A percentile compares a stretch with the other conserved stretches of the same genome.
These are phyloP conservation scores for Luffa aegyptiaca DNA, from an alignment of 306 rosid genomes.

Conservation along the genomic window DNA sequence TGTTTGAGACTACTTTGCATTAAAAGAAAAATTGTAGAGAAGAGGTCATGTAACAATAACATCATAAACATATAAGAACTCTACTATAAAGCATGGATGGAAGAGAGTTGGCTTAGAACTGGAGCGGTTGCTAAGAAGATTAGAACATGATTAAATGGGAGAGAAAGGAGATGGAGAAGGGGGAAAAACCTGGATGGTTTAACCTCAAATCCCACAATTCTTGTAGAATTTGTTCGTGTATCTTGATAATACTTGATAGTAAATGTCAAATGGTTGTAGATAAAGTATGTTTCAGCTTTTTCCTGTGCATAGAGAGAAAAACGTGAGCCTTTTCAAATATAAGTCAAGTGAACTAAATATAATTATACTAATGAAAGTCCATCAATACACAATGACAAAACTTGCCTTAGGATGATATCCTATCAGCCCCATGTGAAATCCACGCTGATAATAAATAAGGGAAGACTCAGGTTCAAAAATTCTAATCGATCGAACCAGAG, in stretches of 20 bases:
- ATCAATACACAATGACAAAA: background rate
- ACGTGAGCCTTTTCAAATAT: slow-evolving; percentile 8
- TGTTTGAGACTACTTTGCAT: slow-evolving; percentile 41
- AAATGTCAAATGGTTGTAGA: slow-evolving; percentile 61
- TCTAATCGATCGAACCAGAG: slow-evolving; percentile 63
- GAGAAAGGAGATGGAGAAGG: background rate
- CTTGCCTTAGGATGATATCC: slow-evolving; percentile 52
- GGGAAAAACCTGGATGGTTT: slow-evolving; percentile 46
- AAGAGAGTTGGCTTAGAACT: background rate
- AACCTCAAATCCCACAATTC: slow-evolving; percentile 69
- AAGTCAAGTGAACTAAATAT: background rate
- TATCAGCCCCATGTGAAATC: slow-evolving; percentile 61
- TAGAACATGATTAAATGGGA: background rate
- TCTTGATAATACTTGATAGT: slow-evolving; percentile 52
- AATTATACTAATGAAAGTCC: slow-evolving; percentile 1
- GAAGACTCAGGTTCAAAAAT: slow-evolving; percentile 61
- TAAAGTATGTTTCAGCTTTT: slow-evolving; percentile 43
- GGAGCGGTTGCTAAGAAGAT: background rate
- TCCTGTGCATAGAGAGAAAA: slow-evolving; percentile 25
- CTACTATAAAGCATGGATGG: background rate
- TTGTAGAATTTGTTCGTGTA: slow-evolving; percentile 34
- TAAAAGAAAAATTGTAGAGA: background rate
- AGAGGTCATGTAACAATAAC: background rate
- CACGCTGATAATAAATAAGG: slow-evolving; percentile 73
- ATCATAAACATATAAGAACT: background rate